These are phyloP conservation scores for Aureobasidium sp. DNA, from an alignment of 2,329 filamentous ascomycete genomes.

Conservation along the genomic window DNA sequence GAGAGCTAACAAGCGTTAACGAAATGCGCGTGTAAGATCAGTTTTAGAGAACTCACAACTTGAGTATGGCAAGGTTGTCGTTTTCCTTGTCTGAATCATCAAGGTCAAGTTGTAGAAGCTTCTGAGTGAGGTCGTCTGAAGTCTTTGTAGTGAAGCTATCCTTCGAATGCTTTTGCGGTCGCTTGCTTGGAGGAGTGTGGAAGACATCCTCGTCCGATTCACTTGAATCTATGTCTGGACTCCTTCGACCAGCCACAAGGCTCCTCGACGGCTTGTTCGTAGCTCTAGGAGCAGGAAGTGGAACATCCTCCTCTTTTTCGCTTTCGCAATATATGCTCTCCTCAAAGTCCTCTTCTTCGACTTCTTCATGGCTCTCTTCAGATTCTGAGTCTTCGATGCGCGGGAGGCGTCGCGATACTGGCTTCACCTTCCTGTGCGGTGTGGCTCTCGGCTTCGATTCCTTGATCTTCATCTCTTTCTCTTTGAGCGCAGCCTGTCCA, in stretches of 20 bases:
- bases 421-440: slow-evolving; percentile 12
- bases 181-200: slow-evolving; percentile 3
- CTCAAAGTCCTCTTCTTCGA: slow-evolving; percentile 25
- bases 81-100: slow-evolving; percentile 28
- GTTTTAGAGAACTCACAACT: slow-evolving; percentile 18
- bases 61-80: slow-evolving; percentile 19
- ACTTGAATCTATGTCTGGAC: slow-evolving; percentile 4
- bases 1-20: background rate
- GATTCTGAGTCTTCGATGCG: background rate
- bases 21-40: background rate
- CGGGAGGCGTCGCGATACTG: background rate
- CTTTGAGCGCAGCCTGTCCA: background rate
- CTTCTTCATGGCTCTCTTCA: slow-evolving; percentile 13
- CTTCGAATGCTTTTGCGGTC: background rate
- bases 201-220: slow-evolving; percentile 9
- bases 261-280: background rate
- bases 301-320: slow-evolving; percentile 4
- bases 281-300: background rate
- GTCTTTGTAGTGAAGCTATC: background rate
- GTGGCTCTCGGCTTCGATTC: background rate
- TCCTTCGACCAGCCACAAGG: background rate
- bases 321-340: slow-evolving; percentile 31
- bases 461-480: background rate
- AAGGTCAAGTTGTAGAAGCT: background rate
- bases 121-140: slow-evolving; percentile 5